Base-by-base conservation (phyloP, 352 stramenopile genomes). In the Phytophthora syringae region DNA sequence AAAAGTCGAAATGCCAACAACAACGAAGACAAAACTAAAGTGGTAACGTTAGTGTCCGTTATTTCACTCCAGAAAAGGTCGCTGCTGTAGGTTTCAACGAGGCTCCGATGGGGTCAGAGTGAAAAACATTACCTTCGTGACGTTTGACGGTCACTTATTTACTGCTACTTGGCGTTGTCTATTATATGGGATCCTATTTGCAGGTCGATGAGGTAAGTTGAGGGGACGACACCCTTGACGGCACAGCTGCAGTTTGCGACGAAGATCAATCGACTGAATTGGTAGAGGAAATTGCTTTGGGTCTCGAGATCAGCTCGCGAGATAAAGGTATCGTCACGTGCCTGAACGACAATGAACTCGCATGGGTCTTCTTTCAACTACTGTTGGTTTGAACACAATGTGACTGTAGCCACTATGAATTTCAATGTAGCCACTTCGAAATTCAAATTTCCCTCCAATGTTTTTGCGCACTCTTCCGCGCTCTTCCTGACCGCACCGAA, bases 281-380 rank as follows among this genome's bases (percentile, higher is more conserved):
- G 32, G 32, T n/a, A 6, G 20, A 15, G 3, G 32, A 45, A 5
- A 11, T 30, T 27, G 50, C 50, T 2, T 57, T 57, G 18, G 36
- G 18, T 3, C 1, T 16, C 20, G 15, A 22, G 28, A 32, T 6
- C 15, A 15, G 11, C 21, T 32, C 43, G 22, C 18, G 45, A 42
- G 50, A 57, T n/a, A 57, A 36, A 24, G 52, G 52, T 7, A 49
- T 59, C 24, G 39, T 59, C 61, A 59, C 50, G 52, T 59, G 52
- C 16, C 49, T 59, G 52, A 34, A 59, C 52, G 18, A 59, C 39
- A 37, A 15, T n/a, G n/a, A n/a, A n/a, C n/a, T n/a, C n/a, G n/a
- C n/a, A n/a, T n/a, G n/a, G n/a, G n/a, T n/a, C n/a, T n/a, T n/a
- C n/a, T n/a, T n/a, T n/a, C n/a, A n/a, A n/a, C n/a, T n/a, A n/a